Conservation (phyloP, 306 rosid species). For the Prunus davidiana region DNA sequence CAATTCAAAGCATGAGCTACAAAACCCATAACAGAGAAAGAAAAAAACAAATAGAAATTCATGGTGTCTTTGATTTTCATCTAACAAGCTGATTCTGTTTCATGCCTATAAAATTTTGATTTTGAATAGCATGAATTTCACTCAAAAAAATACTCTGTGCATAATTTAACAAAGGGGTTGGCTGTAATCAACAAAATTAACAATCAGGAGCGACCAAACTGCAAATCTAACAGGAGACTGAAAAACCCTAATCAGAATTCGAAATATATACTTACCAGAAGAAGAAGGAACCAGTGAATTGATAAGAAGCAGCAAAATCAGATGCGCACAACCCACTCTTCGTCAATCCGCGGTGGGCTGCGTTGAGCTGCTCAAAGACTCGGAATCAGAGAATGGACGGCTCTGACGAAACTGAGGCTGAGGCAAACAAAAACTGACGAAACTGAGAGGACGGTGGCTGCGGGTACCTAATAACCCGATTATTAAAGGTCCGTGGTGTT, state of each 20-base stretch:
- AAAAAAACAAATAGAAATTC: not conserved
- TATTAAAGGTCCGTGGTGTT: not conserved
- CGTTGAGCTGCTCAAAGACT: not conserved
- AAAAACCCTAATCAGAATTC: conserved; percentile 18
- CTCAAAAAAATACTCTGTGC: not conserved
- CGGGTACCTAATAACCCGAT: not conserved
- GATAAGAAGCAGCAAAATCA: conserved; percentile 48
- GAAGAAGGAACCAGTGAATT: conserved; percentile 49
- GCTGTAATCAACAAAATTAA: not conserved
- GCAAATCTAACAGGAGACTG: conserved; percentile 7
- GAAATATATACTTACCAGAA: conserved; percentile 24
- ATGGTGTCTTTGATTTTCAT: not conserved
- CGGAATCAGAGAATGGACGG: not conserved
- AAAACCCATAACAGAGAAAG: not conserved
- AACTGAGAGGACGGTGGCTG: not conserved
- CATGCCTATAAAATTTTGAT: too few species aligned
- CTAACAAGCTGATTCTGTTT: not conserved
- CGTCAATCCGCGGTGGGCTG: conserved; percentile 7
- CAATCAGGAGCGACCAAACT: not conserved
- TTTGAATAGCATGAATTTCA: too few species aligned
- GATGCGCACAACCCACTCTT: conserved; percentile 36
- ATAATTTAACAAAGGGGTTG: not conserved
- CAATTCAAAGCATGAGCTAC: not conserved
- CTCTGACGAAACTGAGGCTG: not conserved
- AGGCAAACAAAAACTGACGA: not conserved